phyloP scores from a whole-genome alignment of 306 rosid genomes.

The Vicia sativa region DNA sequence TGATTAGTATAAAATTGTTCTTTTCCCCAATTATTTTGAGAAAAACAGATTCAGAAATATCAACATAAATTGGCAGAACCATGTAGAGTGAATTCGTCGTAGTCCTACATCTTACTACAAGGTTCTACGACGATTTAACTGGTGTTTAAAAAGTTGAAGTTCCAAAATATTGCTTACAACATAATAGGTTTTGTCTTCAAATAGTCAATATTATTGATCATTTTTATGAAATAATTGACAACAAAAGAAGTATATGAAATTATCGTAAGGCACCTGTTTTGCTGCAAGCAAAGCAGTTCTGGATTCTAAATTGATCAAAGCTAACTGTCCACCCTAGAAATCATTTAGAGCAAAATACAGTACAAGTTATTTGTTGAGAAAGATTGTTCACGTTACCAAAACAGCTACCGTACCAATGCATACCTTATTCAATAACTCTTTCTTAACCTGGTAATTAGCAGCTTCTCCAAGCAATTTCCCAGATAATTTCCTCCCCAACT shows the following conservation, averaged over 20 bases:
- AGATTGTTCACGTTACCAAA: conserved; percentile 23
- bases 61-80: conserved; percentile 14
- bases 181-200: conserved; percentile 16
- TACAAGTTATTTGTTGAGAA: conserved; percentile 34
- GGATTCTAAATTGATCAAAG: conserved; percentile 78
- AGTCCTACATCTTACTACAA: neutral
- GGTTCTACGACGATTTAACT: conserved; percentile 29
- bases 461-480: conserved; percentile 84
- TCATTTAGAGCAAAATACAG: conserved; percentile 39
- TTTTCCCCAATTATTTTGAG: too few species aligned
- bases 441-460: conserved; percentile 86
- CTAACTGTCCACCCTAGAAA: conserved; percentile 88
- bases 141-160: conserved; percentile 9
- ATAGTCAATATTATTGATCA: too few species aligned
- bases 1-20: too few species aligned
- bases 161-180: conserved; percentile 21
- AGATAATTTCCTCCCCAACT: conserved; percentile 74
- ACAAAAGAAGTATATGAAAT: conserved; percentile 30
- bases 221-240: conserved; percentile 25
- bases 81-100: conserved; percentile 1
- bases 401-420: conserved; percentile 19
- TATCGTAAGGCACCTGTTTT: conserved; percentile 60
- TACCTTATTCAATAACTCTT: conserved; percentile 84
- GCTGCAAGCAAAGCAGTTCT: conserved; percentile 91
- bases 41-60: conserved; percentile 14